These are phyloP conservation scores for Glycyrrhiza uralensis DNA, from an alignment of 306 rosid species.

Conservation along the genomic window DNA sequence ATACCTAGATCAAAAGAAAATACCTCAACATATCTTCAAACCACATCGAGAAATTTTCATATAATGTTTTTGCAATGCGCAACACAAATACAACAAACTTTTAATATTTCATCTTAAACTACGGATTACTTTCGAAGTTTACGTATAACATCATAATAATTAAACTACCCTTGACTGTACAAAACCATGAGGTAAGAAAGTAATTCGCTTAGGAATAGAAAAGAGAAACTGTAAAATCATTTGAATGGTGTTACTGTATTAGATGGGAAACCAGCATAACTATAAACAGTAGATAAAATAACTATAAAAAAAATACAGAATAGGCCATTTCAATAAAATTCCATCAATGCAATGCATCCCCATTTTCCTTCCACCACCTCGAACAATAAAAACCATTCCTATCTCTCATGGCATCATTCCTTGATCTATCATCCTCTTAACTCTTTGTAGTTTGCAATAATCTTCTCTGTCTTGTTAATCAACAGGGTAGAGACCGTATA, in stretches of 20 bases:
- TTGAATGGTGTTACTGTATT: background rate
- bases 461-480: background rate
- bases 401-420: background rate
- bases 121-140: background rate
- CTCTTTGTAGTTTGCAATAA: background rate
- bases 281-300: background rate
- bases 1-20: conserved; percentile 48
- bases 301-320: background rate
- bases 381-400: background rate
- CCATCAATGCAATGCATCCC: background rate
- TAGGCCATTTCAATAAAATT: background rate
- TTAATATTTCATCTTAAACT: background rate
- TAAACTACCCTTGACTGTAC: background rate
- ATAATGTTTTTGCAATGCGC: conserved; percentile 13
- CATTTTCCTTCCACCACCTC: background rate
- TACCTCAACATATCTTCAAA: background rate
- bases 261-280: background rate
- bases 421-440: background rate
- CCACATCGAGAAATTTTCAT: background rate
- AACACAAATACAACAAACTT: conserved; percentile 5
- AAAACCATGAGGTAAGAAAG: background rate
- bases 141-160: background rate
- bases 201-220: background rate
- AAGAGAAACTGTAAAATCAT: background rate
- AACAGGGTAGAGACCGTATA: background rate